Conservation (phyloP, 2,329 filamentous ascomycete genomes). For the Didymella glomerata region DNA sequence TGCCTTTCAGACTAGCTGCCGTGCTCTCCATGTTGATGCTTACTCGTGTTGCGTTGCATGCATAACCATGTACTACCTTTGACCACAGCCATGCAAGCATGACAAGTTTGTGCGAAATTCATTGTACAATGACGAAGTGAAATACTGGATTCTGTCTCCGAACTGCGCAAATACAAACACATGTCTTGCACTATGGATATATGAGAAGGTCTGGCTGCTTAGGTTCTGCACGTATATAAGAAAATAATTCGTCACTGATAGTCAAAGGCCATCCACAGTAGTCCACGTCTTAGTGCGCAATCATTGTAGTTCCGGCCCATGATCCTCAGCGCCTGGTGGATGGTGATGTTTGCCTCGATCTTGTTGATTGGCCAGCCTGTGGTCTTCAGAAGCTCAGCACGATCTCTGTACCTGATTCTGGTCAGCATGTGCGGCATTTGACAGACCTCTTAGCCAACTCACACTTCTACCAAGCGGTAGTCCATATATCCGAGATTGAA, state of each 20-base stretch:
- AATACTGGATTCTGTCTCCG: no score
- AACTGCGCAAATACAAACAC: background rate
- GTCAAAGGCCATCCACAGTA: background rate
- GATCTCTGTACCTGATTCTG: background rate
- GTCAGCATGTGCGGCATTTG: background rate
- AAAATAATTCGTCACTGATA: background rate
- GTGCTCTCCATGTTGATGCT: background rate
- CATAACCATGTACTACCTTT: background rate
- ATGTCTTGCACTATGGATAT: background rate
- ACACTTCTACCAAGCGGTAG: background rate
- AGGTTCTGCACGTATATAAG: background rate
- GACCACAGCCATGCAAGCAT: background rate
- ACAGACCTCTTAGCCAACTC: background rate
- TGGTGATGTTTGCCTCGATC: background rate
- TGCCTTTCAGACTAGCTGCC: background rate
- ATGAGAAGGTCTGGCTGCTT: background rate
- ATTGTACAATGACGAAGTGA: background rate
- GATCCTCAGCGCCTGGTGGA: background rate
- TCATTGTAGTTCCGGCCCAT: background rate
- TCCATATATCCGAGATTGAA: background rate
- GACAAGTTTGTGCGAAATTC: background rate
- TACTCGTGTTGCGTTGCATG: background rate
- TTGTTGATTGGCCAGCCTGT: background rate
- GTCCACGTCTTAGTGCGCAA: background rate
- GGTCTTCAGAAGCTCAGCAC: background rate